Base-by-base conservation (phyloP, 805 yeast species). In the Kazachstania viticola region DNA sequence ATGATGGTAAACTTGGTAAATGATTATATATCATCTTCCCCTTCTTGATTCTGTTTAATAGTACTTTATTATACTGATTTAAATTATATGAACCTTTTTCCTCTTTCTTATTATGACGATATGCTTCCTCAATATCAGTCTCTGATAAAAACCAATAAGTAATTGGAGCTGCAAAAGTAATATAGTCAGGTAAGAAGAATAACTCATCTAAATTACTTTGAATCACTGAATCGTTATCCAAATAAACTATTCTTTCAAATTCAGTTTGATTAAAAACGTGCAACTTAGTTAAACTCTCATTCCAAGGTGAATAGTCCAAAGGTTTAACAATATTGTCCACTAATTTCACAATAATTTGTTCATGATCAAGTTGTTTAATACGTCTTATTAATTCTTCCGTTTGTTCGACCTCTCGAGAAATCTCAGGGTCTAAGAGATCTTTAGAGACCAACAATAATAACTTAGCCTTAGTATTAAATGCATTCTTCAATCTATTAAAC, bases 161-260 rank as follows among this genome's bases (percentile, higher is more conserved):
- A 0, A 66, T 37, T 3, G 75, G 68, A 25, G 65, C 58, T 0
- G 73, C 69, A 31, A 71, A 46, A 32, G 60, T 37, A 19, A 52
- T 54, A 28, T 62, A 60, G 1, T 61, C 62, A 8, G 75, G 75
- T 3, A 68, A 25, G 37, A 69, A 64, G 41, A 72, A 70, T 26
- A 71, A 44, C 36, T 71, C 75, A 49, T 72, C 77, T 43, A 73
- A 36, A 26, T 62, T 49, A 8, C 48, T 48, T 13, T 47, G 39
- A 11, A 73, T 42, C 40, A 62, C 36, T 3, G 75, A 64, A 52
- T 75, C 82, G 8, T 75, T 62, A 48, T 76, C 83, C 42, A 76
- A 49, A 46, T 65, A 74, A 11, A 76, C 62, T 13, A 76, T 46
- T 28, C 78, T 50, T 17, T 71, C 70, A 44, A 61, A 76, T 22